Base-by-base conservation (phyloP, 2,329 filamentous ascomycete species). In the Colletotrichum sp. region DNA sequence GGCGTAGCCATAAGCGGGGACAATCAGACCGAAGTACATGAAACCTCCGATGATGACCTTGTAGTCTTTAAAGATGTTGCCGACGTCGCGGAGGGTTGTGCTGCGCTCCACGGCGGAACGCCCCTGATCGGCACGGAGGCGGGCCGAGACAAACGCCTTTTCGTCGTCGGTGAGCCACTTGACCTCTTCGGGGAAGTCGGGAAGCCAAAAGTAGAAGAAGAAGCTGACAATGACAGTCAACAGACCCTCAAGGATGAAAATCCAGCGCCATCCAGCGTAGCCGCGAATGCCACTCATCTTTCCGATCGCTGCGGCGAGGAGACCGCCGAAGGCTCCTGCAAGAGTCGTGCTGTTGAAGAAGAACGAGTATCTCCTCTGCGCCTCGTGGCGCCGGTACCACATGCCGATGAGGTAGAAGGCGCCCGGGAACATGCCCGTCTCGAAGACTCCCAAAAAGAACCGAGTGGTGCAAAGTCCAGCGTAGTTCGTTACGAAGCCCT, bases 361-460 rank as follows among this genome's bases (percentile, higher is more conserved):
- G 87, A 98, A 96, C 18, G 93, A 94, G 84, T 96, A 98, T 34
- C 97, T 92, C 79, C 95, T 95, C 84, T 98, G 96, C 3, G 96
- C 95, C 84, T 98, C 97, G 58, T 88, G 87, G 73, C 96, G 91
- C 73, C 93, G 92, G 79, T 98, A 99, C 95, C 94, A 97, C 92
- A 96, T 96, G 72, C 94, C 92, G 75, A 95, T 92, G 9, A 96
- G 85, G 79, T 95, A 94, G 80, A 93, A 89, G 64, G 84, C 86
- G 33, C 71, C 71, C 5, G 71, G 71, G 6, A 73, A 94, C 89
- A 95, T 94, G 82, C 93, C 93, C 7, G 92, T 91, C 84, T 95
- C 92, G 74, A 92, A 93, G 1, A 94, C 65, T 11, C 96, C 96
- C 1, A 98, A 88, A 82, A 98, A 96, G 87, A 98, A 98, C 38